Percentiles rank a stretch among this genome's conserved stretches.
Evolutionary conservation across 768 basidiomycete species (phyloP).

Genomic region (Tricholoma furcatifolium): DNA sequence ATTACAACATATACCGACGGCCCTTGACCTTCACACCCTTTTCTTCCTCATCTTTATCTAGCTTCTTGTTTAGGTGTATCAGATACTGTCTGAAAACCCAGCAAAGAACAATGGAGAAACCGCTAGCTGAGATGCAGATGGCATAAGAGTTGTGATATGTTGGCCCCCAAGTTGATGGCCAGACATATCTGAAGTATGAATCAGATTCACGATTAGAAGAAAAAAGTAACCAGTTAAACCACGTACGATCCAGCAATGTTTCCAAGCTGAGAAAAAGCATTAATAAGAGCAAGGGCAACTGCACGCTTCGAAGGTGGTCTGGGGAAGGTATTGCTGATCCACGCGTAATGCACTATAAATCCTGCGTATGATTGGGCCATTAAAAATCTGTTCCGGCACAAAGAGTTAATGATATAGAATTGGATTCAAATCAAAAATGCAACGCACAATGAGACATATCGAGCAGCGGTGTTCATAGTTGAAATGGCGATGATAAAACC

Average conservation of each 20-base stretch:
- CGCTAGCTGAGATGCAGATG: slow-evolving; percentile 65
- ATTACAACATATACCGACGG: slow-evolving; percentile 48
- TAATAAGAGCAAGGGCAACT: slow-evolving; percentile 81
- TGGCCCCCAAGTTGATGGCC: slow-evolving; percentile 70
- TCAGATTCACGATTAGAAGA: background rate
- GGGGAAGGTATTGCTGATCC: slow-evolving; percentile 49
- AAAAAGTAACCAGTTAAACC: background rate
- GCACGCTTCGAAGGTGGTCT: slow-evolving; percentile 85
- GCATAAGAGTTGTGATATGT: slow-evolving; percentile 68
- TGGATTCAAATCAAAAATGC: background rate
- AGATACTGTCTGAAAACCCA: slow-evolving; percentile 49
- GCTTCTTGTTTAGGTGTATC: slow-evolving; percentile 34
- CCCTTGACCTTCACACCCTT: slow-evolving; percentile 31
- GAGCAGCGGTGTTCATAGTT: slow-evolving; percentile 58
- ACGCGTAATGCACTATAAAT: slow-evolving; percentile 63
- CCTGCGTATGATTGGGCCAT: slow-evolving; percentile 76
- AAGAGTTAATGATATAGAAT: background rate
- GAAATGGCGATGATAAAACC: slow-evolving; percentile 67
- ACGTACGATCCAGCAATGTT: slow-evolving; percentile 83
- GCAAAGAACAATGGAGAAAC: slow-evolving; percentile 48
- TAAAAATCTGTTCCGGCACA: slow-evolving; percentile 54
- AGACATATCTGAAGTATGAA: slow-evolving; percentile 48
- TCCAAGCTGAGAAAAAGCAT: slow-evolving; percentile 79
- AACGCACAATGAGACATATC: slow-evolving; percentile 64
- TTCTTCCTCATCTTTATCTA: slow-evolving; percentile 37